Base-by-base conservation (phyloP, 2,329 filamentous ascomycete genomes). In the Didymellaceae sp. region DNA sequence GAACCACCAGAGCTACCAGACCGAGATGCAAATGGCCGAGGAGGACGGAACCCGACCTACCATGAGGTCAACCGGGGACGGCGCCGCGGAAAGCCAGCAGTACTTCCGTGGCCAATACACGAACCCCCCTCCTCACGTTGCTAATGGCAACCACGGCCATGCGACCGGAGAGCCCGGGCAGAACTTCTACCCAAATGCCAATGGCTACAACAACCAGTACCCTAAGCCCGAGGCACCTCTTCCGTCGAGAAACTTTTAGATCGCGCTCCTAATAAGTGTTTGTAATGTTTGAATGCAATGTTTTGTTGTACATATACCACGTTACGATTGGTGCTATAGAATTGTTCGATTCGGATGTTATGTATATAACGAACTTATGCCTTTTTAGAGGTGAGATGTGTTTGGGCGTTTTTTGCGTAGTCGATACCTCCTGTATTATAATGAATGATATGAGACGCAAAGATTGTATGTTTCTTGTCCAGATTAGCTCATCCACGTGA, bases 1-100 rank as follows among this genome's bases (percentile, higher is more conserved):
- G 57, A 70, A 76, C 58, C 70, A 72, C 53, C 67, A 75, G 51
- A 67, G 63, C 45, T 52, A 59, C 42, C 62, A 68, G 49, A 74
- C 71, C 2, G 62, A 72, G 34, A 71, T 74, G 63, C 67, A 73
- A 40, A 59, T 67, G 53, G 61, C 62, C 1, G 59, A 62, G 52
- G 55, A 63, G 51, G 58, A 55, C 16, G 55, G 54, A 6, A 25
- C 42, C 20, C 33, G 39, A 10, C 50, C 40, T 18, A 38, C 34
- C 1, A 37, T 38, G 24, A 53, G 45, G 14, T 31, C 48, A 4
- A 55, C 56, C 37, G 62, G 65, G 17, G 63, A 68, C 26, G 62
- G 59, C 2, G 66, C 62, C 3, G 61, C 63, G 9, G 55, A 70
- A 10, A 62, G 55, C 21, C 55, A 58, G 16, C 58, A 62, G 32